Percentiles rank a stretch among this genome's conserved stretches.
phyloP scores from a whole-genome alignment of 352 stramenopile genomes.

The Phytopythium oedochilum region DNA sequence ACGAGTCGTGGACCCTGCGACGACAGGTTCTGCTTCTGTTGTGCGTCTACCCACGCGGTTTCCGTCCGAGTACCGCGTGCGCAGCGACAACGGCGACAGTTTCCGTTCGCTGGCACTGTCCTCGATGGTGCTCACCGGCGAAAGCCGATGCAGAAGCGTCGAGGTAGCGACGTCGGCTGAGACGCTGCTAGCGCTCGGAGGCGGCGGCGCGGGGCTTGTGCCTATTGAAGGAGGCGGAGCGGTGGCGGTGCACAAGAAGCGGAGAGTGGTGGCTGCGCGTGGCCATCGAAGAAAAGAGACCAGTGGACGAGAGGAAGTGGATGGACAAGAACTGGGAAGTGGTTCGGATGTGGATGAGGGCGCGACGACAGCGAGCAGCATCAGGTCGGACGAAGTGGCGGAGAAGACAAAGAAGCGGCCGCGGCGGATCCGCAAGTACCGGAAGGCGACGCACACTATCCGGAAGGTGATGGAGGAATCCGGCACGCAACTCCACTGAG shows the following conservation, averaged over 20 bases:
- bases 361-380: neutral
- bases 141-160: neutral
- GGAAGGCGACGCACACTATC: conserved; percentile 29
- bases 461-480: conserved; percentile 29
- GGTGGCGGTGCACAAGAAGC: too few relatives aligned
- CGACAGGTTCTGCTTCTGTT: too few relatives aligned
- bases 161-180: neutral
- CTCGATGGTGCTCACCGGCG: neutral
- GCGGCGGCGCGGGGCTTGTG: too few relatives aligned
- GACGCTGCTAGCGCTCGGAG: neutral
- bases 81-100: neutral
- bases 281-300: too few relatives aligned
- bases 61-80: neutral
- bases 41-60: neutral
- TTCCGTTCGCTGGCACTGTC: neutral
- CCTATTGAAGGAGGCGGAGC: too few relatives aligned
- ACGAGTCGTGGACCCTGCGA: too few relatives aligned
- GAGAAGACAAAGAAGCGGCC: conserved; percentile 16
- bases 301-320: neutral
- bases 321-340: neutral
- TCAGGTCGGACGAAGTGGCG: neutral
- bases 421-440: conserved; percentile 6
- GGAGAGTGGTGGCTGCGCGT: too few relatives aligned
- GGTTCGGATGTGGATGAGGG: conserved; percentile 1
- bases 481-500: too few relatives aligned